Evolutionary conservation across 768 basidiomycete species (phyloP), one percentile per base, ranked within the genome.

Genomic region (Gymnopilus junonius): DNA sequence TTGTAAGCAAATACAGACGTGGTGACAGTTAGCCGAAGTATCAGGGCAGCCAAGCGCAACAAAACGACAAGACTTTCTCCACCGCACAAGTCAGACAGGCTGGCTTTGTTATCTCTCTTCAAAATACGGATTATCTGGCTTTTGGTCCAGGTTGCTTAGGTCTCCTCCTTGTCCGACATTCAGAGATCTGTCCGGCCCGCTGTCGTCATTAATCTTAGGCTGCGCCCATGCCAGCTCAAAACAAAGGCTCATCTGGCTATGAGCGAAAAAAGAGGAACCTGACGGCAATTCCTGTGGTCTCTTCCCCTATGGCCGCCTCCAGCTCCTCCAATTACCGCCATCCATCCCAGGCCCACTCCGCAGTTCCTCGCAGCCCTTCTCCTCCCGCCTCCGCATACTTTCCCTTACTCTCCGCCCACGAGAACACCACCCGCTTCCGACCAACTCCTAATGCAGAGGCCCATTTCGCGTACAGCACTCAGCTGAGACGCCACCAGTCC

Each of bases 381-480:
- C 93, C 92, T 2, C 93, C 93, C 0, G 93, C 93, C 0, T 93
- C 92, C 2, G 83, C 91, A 0, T 94, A 94, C 74, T 94, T 94
- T 69, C 83, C 89, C 0, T 73, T 85, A 1, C 82, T 87, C 32
- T 80, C 84, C 20, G 79, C 76, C 57, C 80, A 85, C 74, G 71
- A 79, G 45, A 75, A 76, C 50, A 75, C 48, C 29, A 29, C 78
- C 14, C 82, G 85, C 64, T 79, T 88, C 10, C 81, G 85, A 34
- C 86, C 89, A 0, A 80, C 85, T 0, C 81, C 89, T 0, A 87
- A 87, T 55, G 91, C 93, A 1, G 82, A 84, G 31, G 73, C 85
- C 4, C 93, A 94, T 70, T 94, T 94, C 69, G 88, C 92, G 1
- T 94, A 92, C 74, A 93, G 91, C 67, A 94, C 92, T 0, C 92